Conservation (phyloP, 257 asterid species). For the Solanum chilense region DNA sequence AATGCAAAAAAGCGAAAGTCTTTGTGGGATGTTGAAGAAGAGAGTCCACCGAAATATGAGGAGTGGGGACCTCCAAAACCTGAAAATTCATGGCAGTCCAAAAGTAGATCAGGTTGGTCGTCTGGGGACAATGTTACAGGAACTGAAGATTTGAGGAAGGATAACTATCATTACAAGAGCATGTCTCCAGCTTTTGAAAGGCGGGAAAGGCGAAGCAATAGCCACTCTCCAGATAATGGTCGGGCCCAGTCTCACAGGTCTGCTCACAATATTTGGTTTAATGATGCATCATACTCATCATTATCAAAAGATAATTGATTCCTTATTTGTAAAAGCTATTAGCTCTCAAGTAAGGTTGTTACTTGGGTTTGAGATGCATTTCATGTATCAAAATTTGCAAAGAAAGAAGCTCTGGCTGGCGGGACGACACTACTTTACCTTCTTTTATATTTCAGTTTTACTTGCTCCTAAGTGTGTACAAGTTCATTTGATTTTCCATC, state of each 20-base stretch:
- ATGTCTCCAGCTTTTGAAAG: slow-evolving; percentile 6
- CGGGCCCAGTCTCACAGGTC: slow-evolving; percentile 6
- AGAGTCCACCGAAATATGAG: background rate
- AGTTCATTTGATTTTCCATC: background rate
- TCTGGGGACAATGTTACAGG: background rate
- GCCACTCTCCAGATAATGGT: slow-evolving; percentile 3
- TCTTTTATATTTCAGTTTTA: background rate
- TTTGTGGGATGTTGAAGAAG: slow-evolving; percentile 6
- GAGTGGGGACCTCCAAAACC: slow-evolving; percentile 4
- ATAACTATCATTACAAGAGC: background rate
- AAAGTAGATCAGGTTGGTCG: background rate
- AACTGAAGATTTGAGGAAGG: slow-evolving; percentile 1
- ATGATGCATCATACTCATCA: background rate
- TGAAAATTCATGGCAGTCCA: slow-evolving; percentile 1
- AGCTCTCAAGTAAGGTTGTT: background rate
- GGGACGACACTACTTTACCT: background rate
- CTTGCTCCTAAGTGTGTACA: background rate
- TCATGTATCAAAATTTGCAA: background rate
- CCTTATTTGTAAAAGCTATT: background rate
- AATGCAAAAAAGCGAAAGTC: slow-evolving; percentile 4
- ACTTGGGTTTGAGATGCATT: background rate
- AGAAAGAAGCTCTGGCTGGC: background rate
- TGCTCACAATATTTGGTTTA: background rate
- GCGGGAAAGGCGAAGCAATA: background rate
- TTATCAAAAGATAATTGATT: background rate